Percentiles rank a stretch among this genome's conserved stretches.
These are phyloP conservation scores for Phycomyces nitens DNA, from an alignment of 192 early-diverging fungal species.

Conservation along the genomic window DNA sequence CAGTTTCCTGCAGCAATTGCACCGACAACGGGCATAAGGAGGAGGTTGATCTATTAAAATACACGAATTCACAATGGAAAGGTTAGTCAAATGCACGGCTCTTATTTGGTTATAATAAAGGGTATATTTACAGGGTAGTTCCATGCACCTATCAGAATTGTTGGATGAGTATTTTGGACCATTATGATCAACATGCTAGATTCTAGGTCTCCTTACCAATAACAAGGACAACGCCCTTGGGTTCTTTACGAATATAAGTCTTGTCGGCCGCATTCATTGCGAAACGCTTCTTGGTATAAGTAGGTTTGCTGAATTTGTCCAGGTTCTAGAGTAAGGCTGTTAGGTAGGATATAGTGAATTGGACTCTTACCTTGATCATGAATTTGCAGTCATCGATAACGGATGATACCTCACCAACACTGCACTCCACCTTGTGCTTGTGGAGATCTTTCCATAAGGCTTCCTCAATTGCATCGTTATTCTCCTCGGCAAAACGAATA, in stretches of 20 bases:
- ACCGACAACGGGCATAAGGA: slow-evolving; percentile 70
- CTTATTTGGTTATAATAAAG: neutral
- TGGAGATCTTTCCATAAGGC: slow-evolving; percentile 23
- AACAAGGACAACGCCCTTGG: slow-evolving; percentile 70
- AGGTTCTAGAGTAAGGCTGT: slow-evolving; percentile 39
- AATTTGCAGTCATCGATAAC: slow-evolving; percentile 25
- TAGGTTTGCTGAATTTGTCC: slow-evolving; percentile 45
- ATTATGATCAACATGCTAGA: neutral
- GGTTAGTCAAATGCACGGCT: neutral
- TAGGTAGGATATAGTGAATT: neutral
- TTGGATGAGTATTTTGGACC: neutral
- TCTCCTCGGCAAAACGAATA: slow-evolving; percentile 17
- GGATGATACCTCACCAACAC: slow-evolving; percentile 19
- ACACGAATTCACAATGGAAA: slow-evolving; percentile 1
- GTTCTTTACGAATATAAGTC: slow-evolving; percentile 60
- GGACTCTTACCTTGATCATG: slow-evolving; percentile 21
- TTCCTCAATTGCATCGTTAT: slow-evolving; percentile 11
- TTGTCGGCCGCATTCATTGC: slow-evolving; percentile 44
- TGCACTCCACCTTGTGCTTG: slow-evolving; percentile 23
- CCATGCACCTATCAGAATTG: slow-evolving; percentile 56
- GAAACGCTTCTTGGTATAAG: slow-evolving; percentile 30
- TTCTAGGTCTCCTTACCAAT: slow-evolving; percentile 53
- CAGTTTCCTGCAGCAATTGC: slow-evolving; percentile 92
- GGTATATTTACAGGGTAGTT: slow-evolving; percentile 40
- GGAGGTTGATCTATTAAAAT: slow-evolving; percentile 46